Evolutionary conservation across 257 asterid species (phyloP).

Genomic region (Voacanga thouarsii): DNA sequence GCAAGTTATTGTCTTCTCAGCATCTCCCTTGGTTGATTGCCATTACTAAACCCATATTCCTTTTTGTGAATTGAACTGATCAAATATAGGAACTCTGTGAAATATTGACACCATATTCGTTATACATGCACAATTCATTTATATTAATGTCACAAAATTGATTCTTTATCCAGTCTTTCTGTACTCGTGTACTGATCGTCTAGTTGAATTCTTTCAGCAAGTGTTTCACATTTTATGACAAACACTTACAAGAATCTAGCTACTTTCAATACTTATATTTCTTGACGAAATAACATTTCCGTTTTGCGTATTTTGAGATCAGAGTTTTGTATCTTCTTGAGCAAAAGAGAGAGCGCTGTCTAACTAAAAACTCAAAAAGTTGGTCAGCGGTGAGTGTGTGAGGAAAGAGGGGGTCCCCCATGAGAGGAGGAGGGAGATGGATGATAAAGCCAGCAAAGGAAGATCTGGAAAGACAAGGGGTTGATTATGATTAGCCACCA

Average conservation of each 20-base stretch:
- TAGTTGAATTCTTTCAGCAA: slow-evolving; percentile 11
- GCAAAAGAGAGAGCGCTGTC: background rate
- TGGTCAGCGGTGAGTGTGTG: slow-evolving; percentile 6
- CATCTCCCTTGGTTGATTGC: slow-evolving; percentile 79
- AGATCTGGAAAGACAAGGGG: background rate
- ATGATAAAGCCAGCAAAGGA: slow-evolving; percentile 6
- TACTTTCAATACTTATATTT: background rate
- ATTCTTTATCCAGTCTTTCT: slow-evolving; percentile 23
- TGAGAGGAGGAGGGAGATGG: background rate
- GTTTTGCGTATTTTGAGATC: background rate
- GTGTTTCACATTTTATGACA: background rate
- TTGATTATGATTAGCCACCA: slow-evolving; percentile 16
- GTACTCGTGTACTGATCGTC: background rate
- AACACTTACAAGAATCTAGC: background rate
- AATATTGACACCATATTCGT: slow-evolving; percentile 22
- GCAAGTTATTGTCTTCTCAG: slow-evolving; percentile 66
- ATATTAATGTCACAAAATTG: background rate
- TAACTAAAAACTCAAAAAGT: background rate
- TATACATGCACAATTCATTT: slow-evolving; percentile 2
- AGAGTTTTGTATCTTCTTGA: slow-evolving; percentile 6
- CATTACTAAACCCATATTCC: slow-evolving; percentile 42
- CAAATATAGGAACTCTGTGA: slow-evolving; percentile 28
- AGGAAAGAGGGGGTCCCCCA: background rate
- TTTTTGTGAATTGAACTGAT: slow-evolving; percentile 24
- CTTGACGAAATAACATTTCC: background rate